Base-by-base conservation (phyloP, 257 asterid species). In the Ilex aquifolium region DNA sequence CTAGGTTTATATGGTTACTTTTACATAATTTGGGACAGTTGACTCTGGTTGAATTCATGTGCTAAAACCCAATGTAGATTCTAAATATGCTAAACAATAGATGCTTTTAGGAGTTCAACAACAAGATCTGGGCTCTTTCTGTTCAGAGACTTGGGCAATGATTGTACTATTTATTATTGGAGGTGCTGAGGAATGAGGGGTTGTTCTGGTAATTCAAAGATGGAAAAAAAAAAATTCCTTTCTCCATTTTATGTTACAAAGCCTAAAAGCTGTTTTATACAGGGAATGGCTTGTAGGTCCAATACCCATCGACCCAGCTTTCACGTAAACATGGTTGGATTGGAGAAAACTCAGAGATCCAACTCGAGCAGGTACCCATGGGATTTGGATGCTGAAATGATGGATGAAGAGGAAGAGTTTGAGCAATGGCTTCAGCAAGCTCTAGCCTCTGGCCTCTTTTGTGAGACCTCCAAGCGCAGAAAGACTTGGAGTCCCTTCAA, bases 401-500 rank as follows among this genome's bases (percentile, higher is more conserved):
- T 82, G 77, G 95, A 90, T 6, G 99, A 90, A 81, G 97, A 90
- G 59, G 99, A 87, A 61, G 99, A 94, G 65, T 94, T 94, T 11
- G 97, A 94, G 57, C 68, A 90, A 61, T 94, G 97, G 99, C 95
- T 94, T 39, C 96, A 94, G 62, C 91, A 94, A 76, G 97, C 99
- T 65, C 74, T 94, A 46, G 99, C 99, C 5, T 84, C 96, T 44
- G 99, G 99, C 40, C 82, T 90, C 6, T 94, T 94, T 62, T 84
- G 95, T 50, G 99, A 88, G 70, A 72, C 93, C 40, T 80, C 97
- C 13, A 94, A 90, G 65, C 91, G 99, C 48, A 76, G 99, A 72
- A 90, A 90, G 76, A 94, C 86, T 71, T 94, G 99, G 99, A 94
- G 97, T 64, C 99, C 97, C 27, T 94, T 94, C 81, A 94, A 90